These are phyloP conservation scores for Apophysomyces trapeziformis DNA, from an alignment of 371 early-diverging fungal species.

Conservation along the genomic window DNA sequence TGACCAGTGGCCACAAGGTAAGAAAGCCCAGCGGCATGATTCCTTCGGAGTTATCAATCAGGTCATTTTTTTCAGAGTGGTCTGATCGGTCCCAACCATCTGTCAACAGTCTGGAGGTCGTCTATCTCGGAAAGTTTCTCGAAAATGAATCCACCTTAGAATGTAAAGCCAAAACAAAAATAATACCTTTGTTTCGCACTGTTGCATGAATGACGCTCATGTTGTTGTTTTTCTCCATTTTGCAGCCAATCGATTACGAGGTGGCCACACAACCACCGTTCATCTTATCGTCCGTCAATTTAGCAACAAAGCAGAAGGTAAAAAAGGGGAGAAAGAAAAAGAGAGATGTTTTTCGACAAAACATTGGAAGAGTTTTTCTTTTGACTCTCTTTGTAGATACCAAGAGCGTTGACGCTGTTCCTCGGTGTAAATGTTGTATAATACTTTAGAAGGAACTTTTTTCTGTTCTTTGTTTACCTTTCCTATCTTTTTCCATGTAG, in stretches of 20 bases:
- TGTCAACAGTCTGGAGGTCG: constrained; percentile 24
- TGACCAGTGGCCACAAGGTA: constrained; percentile 39
- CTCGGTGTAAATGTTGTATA: constrained; percentile 30
- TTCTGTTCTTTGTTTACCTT: not conserved
- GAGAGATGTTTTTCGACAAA: not conserved
- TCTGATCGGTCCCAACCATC: constrained; percentile 26
- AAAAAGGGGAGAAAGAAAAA: not conserved
- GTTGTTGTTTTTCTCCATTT: not conserved
- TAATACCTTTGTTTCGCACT: not conserved
- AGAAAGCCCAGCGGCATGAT: constrained; percentile 2
- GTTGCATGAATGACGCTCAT: not conserved
- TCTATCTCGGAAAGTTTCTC: constrained; percentile 39
- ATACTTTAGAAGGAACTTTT: constrained; percentile 17
- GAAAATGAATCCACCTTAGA: constrained; percentile 29
- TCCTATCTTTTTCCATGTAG: not conserved
- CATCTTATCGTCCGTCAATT: constrained; percentile 23
- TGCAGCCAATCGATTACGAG: constrained; percentile 20
- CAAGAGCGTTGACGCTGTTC: constrained; percentile 17
- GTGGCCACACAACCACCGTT: constrained; percentile 23
- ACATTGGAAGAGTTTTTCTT: no score
- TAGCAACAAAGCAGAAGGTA: constrained; percentile 21
- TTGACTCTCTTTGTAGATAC: constrained; percentile 13
- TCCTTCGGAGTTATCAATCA: constrained; percentile 8
- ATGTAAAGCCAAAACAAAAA: constrained; percentile 16
- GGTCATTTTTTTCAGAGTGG: constrained; percentile 21